Evolutionary conservation across 345 rosid genomes (phyloP).

Genomic region (Eucalyptus victrix): DNA sequence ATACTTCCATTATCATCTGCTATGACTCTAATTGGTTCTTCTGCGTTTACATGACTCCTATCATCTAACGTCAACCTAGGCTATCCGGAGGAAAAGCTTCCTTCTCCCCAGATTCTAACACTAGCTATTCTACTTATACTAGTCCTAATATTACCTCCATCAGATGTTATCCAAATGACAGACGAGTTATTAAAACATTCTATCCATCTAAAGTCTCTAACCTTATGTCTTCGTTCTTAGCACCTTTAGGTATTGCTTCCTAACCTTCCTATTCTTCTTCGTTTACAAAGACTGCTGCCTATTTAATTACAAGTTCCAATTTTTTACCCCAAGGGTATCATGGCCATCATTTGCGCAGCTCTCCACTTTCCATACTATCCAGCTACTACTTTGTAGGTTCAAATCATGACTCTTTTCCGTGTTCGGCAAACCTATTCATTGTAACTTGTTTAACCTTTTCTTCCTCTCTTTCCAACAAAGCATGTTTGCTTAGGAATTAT

Average conservation of each 20-base stretch:
- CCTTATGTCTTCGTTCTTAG: neutral
- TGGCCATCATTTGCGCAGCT: neutral
- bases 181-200: neutral
- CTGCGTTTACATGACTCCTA: neutral
- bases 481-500: neutral
- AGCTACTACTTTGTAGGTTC: neutral
- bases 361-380: neutral
- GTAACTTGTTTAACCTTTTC: neutral
- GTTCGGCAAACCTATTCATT: neutral
- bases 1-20: neutral
- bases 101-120: neutral
- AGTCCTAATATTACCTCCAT: neutral
- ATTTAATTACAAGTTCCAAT: neutral
- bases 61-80: neutral
- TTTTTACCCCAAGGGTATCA: neutral
- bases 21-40: neutral
- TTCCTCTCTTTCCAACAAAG: neutral
- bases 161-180: neutral
- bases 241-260: neutral
- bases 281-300: neutral
- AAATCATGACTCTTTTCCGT: neutral
- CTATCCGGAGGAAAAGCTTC: neutral
- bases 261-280: neutral
- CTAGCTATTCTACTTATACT: neutral
- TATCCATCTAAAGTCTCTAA: neutral